A percentile compares a stretch with the other conserved stretches of the same genome.
phyloP scores from a whole-genome alignment of 2,329 filamentous ascomycete species.

The Fusarium albosuccineum region DNA sequence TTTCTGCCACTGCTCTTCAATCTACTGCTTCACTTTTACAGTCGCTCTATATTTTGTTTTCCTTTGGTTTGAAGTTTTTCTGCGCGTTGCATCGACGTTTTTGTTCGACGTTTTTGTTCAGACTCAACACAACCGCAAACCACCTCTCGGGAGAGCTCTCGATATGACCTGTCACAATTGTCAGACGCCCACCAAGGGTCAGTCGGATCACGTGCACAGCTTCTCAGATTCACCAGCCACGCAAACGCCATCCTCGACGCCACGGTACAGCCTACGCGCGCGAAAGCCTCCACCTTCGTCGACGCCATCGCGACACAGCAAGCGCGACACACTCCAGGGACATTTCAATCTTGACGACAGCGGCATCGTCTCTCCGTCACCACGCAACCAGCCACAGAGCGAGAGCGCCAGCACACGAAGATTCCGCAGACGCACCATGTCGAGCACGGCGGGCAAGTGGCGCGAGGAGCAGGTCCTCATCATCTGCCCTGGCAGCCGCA shows the following conservation, averaged over 20 bases:
- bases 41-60: not conserved
- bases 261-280: conserved; percentile 44
- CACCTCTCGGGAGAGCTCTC: not conserved
- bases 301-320: conserved; percentile 38
- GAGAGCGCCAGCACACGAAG: conserved; percentile 15
- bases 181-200: conserved; percentile 21
- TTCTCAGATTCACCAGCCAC: conserved; percentile 33
- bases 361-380: conserved; percentile 27
- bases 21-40: not conserved
- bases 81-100: not conserved
- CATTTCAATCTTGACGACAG: conserved; percentile 6
- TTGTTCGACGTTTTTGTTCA: not conserved
- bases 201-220: conserved; percentile 30
- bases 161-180: not conserved
- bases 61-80: not conserved
- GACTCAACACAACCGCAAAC: not conserved
- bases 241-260: conserved; percentile 24
- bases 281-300: conserved; percentile 40
- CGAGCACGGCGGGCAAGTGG: conserved; percentile 69
- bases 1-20: not conserved
- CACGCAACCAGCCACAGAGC: conserved; percentile 16
- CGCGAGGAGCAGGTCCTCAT: conserved; percentile 75
- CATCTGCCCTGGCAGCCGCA: conserved; percentile 87
- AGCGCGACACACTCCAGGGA: conserved; percentile 12
- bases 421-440: conserved; percentile 58